These are phyloP conservation scores for Venturia pyrina DNA, from an alignment of 2,329 filamentous ascomycete species.

Conservation along the genomic window DNA sequence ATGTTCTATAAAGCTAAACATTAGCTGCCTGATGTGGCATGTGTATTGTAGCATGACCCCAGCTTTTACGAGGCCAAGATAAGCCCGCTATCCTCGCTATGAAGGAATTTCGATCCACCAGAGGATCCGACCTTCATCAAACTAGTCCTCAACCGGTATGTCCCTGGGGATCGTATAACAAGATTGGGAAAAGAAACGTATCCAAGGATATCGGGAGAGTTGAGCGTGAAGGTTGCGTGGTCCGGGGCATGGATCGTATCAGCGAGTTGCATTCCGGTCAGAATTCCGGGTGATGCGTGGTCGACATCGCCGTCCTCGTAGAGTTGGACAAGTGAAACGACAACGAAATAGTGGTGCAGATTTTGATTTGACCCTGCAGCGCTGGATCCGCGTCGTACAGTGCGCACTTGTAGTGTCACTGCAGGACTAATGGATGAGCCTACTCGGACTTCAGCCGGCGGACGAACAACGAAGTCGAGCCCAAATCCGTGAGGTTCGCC, in stretches of 20 bases:
- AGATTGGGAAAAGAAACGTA: slow-evolving; percentile 11
- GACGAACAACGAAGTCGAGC: slow-evolving; percentile 9
- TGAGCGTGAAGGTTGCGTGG: not conserved
- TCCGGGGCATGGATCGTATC: slow-evolving; percentile 7
- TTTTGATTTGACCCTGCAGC: not conserved
- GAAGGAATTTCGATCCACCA: not conserved
- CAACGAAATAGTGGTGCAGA: slow-evolving; percentile 10
- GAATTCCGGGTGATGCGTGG: not conserved
- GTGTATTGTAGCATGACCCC: not conserved
- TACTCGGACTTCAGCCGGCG: not conserved
- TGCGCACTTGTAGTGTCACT: slow-evolving; percentile 9
- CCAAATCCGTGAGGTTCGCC: not conserved
- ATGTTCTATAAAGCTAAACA: not conserved
- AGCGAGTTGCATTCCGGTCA: slow-evolving; percentile 4
- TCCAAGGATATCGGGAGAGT: slow-evolving; percentile 2
- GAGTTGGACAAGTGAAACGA: slow-evolving; percentile 1
- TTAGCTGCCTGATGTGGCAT: not conserved
- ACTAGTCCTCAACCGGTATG: not conserved
- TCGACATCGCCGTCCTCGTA: not conserved
- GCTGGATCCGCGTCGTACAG: slow-evolving; percentile 3
- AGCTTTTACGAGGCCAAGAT: not conserved
- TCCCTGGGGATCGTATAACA: not conserved
- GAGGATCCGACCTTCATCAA: not conserved
- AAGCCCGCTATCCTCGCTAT: not conserved
- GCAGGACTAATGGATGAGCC: slow-evolving; percentile 3